Percentiles rank a stretch among this genome's conserved stretches.
These are phyloP conservation scores for Pyricularia sp. DNA, from an alignment of 2,329 filamentous ascomycete species.

Conservation along the genomic window DNA sequence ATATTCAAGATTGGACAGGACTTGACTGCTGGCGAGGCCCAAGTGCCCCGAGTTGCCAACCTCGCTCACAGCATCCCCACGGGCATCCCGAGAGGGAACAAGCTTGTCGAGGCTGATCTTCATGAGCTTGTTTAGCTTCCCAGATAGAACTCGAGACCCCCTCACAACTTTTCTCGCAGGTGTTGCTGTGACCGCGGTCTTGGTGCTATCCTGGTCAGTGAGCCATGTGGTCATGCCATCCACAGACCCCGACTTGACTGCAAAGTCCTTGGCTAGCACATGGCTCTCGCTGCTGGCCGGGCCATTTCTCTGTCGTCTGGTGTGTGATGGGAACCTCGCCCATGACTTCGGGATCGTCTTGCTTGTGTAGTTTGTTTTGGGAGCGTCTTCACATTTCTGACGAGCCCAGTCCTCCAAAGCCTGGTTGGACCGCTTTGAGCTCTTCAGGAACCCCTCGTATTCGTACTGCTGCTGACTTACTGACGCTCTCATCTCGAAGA, in stretches of 20 bases:
- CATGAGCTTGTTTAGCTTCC: not conserved
- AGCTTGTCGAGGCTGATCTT: conserved; percentile 12
- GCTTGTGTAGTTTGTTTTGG: not conserved
- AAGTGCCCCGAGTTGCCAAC: conserved; percentile 4
- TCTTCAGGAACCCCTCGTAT: not conserved
- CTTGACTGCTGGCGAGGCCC: conserved; percentile 7
- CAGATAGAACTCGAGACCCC: not conserved
- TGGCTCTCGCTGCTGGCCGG: conserved; percentile 12
- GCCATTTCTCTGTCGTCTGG: conserved; percentile 15
- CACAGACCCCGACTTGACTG: conserved; percentile 10
- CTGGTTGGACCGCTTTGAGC: conserved; percentile 3
- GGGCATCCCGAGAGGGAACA: conserved; percentile 8
- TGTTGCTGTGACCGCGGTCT: not conserved
- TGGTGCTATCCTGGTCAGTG: conserved; percentile 11
- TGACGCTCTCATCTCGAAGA: conserved; percentile 1
- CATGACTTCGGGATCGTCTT: conserved; percentile 16
- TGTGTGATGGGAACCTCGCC: conserved; percentile 21
- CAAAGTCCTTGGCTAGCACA: conserved; percentile 18
- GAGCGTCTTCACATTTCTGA: conserved; percentile 1
- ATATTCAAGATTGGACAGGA: conserved; percentile 10
- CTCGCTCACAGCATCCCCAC: no score
- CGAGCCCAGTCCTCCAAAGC: conserved; percentile 4
- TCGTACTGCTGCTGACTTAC: conserved; percentile 1
- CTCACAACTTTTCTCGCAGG: not conserved
- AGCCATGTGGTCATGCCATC: conserved; percentile 13